A percentile compares a stretch with the other conserved stretches of the same genome.
Evolutionary conservation across 2,329 filamentous ascomycete species (phyloP).

Genomic region (Calonectria ilicicola): DNA sequence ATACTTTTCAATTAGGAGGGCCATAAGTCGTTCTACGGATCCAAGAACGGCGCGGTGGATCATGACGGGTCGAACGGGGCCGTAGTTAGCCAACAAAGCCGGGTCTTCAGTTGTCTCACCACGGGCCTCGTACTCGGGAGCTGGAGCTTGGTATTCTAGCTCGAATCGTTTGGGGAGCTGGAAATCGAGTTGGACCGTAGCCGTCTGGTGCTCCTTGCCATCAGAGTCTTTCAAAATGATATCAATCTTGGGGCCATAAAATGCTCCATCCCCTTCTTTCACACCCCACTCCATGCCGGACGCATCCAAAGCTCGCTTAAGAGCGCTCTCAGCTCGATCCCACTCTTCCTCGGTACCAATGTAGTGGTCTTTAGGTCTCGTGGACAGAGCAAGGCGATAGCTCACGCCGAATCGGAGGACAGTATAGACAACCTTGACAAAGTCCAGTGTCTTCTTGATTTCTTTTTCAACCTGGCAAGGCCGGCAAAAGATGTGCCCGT

Average conservation of each 20-base stretch:
- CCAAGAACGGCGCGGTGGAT: slow-evolving; percentile 89
- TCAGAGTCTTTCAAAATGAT: slow-evolving; percentile 83
- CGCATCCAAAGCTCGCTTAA: slow-evolving; percentile 64
- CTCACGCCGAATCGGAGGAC: slow-evolving; percentile 75
- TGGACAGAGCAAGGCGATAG: slow-evolving; percentile 83
- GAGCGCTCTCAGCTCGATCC: slow-evolving; percentile 57
- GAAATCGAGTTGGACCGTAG: slow-evolving; percentile 91
- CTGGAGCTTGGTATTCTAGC: slow-evolving; percentile 78
- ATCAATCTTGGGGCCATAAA: slow-evolving; percentile 94
- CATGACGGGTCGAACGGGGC: slow-evolving; percentile 77
- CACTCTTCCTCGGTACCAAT: slow-evolving; percentile 80
- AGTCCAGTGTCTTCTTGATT: slow-evolving; percentile 79
- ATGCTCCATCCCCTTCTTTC: slow-evolving; percentile 87
- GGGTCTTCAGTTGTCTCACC: slow-evolving; percentile 64
- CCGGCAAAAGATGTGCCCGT: slow-evolving; percentile 90
- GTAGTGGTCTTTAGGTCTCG: slow-evolving; percentile 79
- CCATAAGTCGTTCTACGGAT: slow-evolving; percentile 87
- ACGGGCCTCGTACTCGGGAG: slow-evolving; percentile 70
- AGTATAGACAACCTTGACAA: slow-evolving; percentile 78
- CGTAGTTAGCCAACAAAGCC: slow-evolving; percentile 61
- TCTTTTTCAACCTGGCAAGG: slow-evolving; percentile 80
- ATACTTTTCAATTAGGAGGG: slow-evolving; percentile 86
- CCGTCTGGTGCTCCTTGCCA: slow-evolving; percentile 89
- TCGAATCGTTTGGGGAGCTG: slow-evolving; percentile 87
- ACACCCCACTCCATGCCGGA: slow-evolving; percentile 80